Evolutionary conservation across 768 basidiomycete species (phyloP).

Genomic region (Cyclocybe cylindracea): DNA sequence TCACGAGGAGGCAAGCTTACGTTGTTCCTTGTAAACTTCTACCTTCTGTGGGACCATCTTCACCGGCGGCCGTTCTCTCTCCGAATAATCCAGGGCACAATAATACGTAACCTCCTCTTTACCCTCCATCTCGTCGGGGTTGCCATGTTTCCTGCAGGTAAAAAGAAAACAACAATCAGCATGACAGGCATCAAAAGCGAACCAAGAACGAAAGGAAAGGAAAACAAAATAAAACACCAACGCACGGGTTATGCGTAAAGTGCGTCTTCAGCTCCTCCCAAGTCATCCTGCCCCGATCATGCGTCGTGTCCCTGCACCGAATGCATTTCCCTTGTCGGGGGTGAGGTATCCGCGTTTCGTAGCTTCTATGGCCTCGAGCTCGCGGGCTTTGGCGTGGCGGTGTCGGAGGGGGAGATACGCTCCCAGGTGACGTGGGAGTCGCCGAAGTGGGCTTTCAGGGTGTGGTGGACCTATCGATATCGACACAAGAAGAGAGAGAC

Average conservation of each 20-base stretch:
- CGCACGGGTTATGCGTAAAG: conserved; percentile 11
- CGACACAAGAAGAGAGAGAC: background rate
- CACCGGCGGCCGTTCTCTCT: background rate
- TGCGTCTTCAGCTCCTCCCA: conserved; percentile 17
- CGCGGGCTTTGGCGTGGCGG: conserved; percentile 18
- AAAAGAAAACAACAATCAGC: background rate
- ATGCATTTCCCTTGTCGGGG: conserved; percentile 25
- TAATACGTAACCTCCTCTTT: background rate
- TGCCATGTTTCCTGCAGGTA: conserved; percentile 10
- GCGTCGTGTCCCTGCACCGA: conserved; percentile 20
- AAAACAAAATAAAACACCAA: no score
- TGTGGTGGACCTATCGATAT: conserved; percentile 29
- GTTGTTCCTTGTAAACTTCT: no score
- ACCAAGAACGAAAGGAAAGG: no score
- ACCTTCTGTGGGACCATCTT: background rate
- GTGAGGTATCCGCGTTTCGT: conserved; percentile 7
- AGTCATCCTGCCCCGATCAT: conserved; percentile 22
- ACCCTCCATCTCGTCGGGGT: conserved; percentile 1
- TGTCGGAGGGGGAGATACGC: conserved; percentile 24
- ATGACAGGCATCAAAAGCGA: background rate
- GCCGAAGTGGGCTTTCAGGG: conserved; percentile 30
- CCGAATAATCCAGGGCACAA: background rate
- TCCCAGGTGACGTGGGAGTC: conserved; percentile 27
- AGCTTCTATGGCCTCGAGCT: conserved; percentile 19
- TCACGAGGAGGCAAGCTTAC: no score